These are phyloP conservation scores for Russula lepida DNA, from an alignment of 768 basidiomycete genomes.

Conservation along the genomic window DNA sequence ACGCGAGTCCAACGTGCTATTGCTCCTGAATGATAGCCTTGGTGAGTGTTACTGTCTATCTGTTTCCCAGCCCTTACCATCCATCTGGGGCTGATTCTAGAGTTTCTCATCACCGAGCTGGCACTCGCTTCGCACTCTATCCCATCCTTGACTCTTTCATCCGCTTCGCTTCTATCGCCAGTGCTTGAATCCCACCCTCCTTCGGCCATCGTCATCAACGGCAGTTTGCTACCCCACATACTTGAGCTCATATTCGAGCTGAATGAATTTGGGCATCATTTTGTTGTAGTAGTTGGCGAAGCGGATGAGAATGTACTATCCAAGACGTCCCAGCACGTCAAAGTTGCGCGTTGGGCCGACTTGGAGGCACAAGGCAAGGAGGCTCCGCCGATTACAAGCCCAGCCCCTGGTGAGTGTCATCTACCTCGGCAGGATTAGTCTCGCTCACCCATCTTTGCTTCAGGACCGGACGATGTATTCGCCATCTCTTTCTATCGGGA, in stretches of 20 bases:
- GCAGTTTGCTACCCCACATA: constrained; percentile 55
- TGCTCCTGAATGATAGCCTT: constrained; percentile 71
- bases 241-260: constrained; percentile 66
- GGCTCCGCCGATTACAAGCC: constrained; percentile 35
- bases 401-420: constrained; percentile 43
- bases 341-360: constrained; percentile 58
- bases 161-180: constrained; percentile 50
- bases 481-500: constrained; percentile 58
- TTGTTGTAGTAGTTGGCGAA: constrained; percentile 68
- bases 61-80: constrained; percentile 5
- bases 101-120: constrained; percentile 73
- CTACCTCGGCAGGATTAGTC: not conserved
- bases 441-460: not conserved
- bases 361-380: constrained; percentile 57
- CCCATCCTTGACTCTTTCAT: constrained; percentile 56
- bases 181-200: constrained; percentile 60
- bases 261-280: constrained; percentile 38
- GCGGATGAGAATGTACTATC: constrained; percentile 38
- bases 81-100: constrained; percentile 31
- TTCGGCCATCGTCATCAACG: constrained; percentile 65
- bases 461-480: constrained; percentile 56
- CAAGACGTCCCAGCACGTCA: constrained; percentile 43
- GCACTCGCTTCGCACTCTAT: constrained; percentile 67
- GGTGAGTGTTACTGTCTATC: constrained; percentile 33
- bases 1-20: constrained; percentile 56